Evolutionary conservation across 2,329 filamentous ascomycete species (phyloP).

Genomic region (Cladorrhinum sp.): DNA sequence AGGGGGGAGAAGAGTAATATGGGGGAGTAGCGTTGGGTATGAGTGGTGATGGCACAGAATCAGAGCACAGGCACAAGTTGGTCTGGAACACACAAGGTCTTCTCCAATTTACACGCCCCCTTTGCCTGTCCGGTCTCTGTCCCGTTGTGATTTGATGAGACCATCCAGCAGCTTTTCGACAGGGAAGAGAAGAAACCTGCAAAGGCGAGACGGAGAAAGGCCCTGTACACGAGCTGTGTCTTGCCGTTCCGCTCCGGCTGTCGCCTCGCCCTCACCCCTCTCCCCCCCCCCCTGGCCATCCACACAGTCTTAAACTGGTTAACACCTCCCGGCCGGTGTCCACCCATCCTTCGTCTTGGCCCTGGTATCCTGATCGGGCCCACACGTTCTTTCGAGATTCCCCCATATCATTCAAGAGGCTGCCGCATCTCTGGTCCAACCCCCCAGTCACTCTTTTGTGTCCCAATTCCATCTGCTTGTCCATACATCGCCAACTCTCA

Average conservation of each 20-base stretch:
- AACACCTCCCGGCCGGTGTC: slow-evolving; percentile 24
- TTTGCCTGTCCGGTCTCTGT: slow-evolving; percentile 10
- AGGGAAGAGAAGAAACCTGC: slow-evolving; percentile 17
- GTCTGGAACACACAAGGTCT: slow-evolving; percentile 1
- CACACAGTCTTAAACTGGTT: slow-evolving; percentile 30
- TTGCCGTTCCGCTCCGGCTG: slow-evolving; percentile 25
- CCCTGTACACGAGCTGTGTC: slow-evolving; percentile 22
- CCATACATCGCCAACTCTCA: background rate
- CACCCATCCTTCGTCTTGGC: slow-evolving; percentile 24
- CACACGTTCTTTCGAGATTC: slow-evolving; percentile 29
- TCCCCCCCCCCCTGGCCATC: slow-evolving; percentile 17
- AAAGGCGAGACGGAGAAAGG: slow-evolving; percentile 12
- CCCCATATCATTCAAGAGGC: slow-evolving; percentile 19
- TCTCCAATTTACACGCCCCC: slow-evolving; percentile 7
- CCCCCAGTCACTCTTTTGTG: slow-evolving; percentile 28
- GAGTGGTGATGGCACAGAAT: slow-evolving; percentile 4
- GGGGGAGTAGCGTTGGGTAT: background rate
- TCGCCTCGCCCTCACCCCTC: slow-evolving; percentile 14
- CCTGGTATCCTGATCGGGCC: slow-evolving; percentile 23
- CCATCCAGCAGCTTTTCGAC: slow-evolving; percentile 3
- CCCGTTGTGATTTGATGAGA: slow-evolving; percentile 19
- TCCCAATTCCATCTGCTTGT: slow-evolving; percentile 8
- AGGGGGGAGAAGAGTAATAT: background rate
- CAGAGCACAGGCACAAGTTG: background rate
- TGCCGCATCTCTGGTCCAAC: slow-evolving; percentile 22